Conservation (phyloP, 2,329 filamentous ascomycete genomes). For the Fusarium musae region DNA sequence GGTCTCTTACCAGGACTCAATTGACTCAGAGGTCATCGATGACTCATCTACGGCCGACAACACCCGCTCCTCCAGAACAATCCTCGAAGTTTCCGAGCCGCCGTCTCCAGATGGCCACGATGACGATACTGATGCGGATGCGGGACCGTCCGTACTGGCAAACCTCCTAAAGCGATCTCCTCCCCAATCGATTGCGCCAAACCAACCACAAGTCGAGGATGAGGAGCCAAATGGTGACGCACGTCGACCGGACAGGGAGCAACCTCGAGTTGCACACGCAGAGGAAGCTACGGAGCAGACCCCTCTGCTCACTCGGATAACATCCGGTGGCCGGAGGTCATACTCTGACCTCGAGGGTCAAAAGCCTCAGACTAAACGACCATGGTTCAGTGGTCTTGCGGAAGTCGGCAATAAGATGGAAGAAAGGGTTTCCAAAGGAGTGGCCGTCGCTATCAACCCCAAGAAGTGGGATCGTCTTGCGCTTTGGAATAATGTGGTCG, state of each 20-base stretch:
- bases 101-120: conserved; percentile 42
- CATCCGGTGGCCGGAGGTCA: conserved; percentile 46
- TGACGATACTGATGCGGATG: conserved; percentile 32
- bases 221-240: conserved; percentile 19
- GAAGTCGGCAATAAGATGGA: conserved; percentile 49
- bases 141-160: conserved; percentile 57
- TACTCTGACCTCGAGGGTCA: conserved; percentile 63
- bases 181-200: conserved; percentile 50
- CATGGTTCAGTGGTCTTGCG: conserved; percentile 51
- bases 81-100: conserved; percentile 69
- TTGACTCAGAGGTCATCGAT: conserved; percentile 38
- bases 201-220: conserved; percentile 20
- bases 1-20: conserved; percentile 45
- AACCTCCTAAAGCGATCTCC: conserved; percentile 63
- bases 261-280: conserved; percentile 5
- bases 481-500: conserved; percentile 71
- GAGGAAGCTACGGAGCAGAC: conserved; percentile 56
- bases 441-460: conserved; percentile 63
- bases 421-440: conserved; percentile 45
- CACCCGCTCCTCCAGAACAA: conserved; percentile 58
- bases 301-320: conserved; percentile 56
- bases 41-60: conserved; percentile 38
- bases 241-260: conserved; percentile 18
- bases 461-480: conserved; percentile 77
- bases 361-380: conserved; percentile 50